phyloP scores from a whole-genome alignment of 2,329 filamentous ascomycete genomes.

The Colletotrichum sublineola region DNA sequence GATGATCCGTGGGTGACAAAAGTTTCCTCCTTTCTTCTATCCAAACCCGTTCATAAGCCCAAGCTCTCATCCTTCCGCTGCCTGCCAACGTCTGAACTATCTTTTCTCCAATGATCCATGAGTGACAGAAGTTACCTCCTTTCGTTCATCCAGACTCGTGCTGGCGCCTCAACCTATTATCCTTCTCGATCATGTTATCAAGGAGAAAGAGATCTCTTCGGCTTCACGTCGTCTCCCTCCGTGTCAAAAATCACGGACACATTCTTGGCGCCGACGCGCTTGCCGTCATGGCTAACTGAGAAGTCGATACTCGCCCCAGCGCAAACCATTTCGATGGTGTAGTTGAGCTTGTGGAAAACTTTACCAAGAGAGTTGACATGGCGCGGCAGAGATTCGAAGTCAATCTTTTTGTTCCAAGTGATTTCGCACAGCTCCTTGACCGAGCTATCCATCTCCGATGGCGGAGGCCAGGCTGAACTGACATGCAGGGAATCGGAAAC shows the following conservation, averaged over 20 bases:
- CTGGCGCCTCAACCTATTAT: too few species aligned
- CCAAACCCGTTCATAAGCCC: too few species aligned
- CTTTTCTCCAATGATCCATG: too few species aligned
- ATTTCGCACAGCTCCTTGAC: conserved; percentile 44
- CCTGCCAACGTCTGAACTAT: too few species aligned
- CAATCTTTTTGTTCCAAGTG: conserved; percentile 39
- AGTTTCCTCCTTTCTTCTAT: background rate
- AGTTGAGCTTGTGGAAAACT: conserved; percentile 17
- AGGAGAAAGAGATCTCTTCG: background rate
- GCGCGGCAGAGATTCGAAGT: conserved; percentile 23
- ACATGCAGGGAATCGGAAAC: conserved; percentile 35
- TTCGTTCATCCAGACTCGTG: too few species aligned
- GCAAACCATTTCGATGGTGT: conserved; percentile 43
- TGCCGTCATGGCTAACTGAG: conserved; percentile 30
- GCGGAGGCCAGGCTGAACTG: background rate
- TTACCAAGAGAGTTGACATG: conserved; percentile 39
- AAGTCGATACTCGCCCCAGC: conserved; percentile 46
- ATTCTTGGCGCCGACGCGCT: conserved; percentile 41
- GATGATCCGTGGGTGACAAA: background rate
- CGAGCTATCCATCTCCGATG: accelerated
- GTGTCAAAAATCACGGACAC: conserved; percentile 44
- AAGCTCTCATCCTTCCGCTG: too few species aligned
- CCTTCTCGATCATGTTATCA: background rate
- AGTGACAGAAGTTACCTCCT: too few species aligned
- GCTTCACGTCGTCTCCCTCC: background rate